phyloP scores from a whole-genome alignment of 208 protist species.

The Leishmania aethiopica region DNA sequence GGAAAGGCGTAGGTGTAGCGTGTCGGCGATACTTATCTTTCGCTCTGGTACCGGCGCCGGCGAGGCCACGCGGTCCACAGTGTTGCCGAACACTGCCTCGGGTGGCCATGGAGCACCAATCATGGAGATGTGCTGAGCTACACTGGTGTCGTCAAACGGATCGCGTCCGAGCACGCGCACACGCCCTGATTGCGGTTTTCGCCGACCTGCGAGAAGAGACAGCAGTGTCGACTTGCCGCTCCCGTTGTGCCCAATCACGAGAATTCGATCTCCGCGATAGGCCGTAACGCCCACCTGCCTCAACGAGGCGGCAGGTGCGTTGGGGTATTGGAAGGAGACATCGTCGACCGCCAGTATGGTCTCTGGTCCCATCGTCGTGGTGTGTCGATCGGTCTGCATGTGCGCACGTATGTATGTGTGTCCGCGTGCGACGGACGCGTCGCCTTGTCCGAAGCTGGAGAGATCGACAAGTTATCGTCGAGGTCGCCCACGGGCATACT shows the following conservation, averaged over 20 bases:
- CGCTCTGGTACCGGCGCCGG: conserved; percentile 37
- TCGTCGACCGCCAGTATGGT: conserved; percentile 30
- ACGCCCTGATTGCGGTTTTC: conserved; percentile 46
- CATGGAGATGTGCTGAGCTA: conserved; percentile 52
- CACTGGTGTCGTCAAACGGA: conserved; percentile 83
- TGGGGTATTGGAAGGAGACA: conserved; percentile 61
- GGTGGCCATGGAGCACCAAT: conserved; percentile 74
- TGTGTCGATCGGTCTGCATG: neutral
- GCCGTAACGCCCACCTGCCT: conserved; percentile 45
- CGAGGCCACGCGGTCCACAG: conserved; percentile 60
- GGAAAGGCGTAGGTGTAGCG: conserved; percentile 54
- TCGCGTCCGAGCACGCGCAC: conserved; percentile 66
- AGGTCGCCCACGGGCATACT: neutral
- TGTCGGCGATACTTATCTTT: conserved; percentile 37
- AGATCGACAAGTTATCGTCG: neutral
- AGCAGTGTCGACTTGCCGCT: conserved; percentile 96
- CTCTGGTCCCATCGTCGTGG: neutral
- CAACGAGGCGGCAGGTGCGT: conserved; percentile 9
- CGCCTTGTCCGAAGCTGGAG: neutral
- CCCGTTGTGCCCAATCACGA: conserved; percentile 96
- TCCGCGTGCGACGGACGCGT: neutral
- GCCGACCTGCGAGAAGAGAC: conserved; percentile 85
- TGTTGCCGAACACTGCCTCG: conserved; percentile 79
- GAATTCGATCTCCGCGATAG: conserved; percentile 75
- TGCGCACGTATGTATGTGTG: neutral